Base-by-base conservation (phyloP, 345 rosid genomes). In the Hypericum perforatum region DNA sequence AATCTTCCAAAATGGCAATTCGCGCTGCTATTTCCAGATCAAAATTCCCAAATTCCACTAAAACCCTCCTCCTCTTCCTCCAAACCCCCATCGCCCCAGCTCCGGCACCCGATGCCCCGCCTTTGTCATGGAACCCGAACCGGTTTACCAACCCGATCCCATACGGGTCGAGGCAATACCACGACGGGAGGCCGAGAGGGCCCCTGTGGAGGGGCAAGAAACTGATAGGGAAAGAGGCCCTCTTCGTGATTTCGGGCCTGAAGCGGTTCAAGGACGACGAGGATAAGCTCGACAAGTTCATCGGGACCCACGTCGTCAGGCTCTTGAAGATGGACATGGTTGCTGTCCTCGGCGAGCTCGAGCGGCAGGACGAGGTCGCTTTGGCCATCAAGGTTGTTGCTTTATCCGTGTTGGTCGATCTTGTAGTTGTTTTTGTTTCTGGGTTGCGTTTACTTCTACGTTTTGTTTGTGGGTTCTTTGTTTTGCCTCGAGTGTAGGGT, bases 141-240 rank as follows among this genome's bases (percentile, higher is more conserved):
- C 11, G 16, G 11, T 42, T 38, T 9, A 12, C 11, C 58, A 64
- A 63, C 37, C 62, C 59, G 32, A 22, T 22, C 41, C 39, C 49
- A 14, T 43, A 64, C 22, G 84, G 75, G 59, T 64, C 61, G 43
- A 58, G 69, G 67, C 82, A 61, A 57, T 82, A 71, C 71, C 98
- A 81, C 40, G 98, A 91, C 44, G 96, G 98, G 47, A 82, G 96
- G 67, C 96, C 96, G 7, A 87, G 96, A 43, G 96, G 96, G 11
- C 82, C 95, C 55, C 92, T 85, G 5, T 87, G 96, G 98, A 82
- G 85, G 67, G 92, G 98, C 39, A 91, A 85, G 81, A 90, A 90
- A 54, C 69, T 84, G 40, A 84, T 86, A 22, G 87, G 98, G 1
- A 90, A 84, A 77, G 98, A 85, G 52, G 86, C 95, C 0, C 76